Conservation (phyloP, 805 yeast genomes). For the Ogataea nonfermentans region DNA sequence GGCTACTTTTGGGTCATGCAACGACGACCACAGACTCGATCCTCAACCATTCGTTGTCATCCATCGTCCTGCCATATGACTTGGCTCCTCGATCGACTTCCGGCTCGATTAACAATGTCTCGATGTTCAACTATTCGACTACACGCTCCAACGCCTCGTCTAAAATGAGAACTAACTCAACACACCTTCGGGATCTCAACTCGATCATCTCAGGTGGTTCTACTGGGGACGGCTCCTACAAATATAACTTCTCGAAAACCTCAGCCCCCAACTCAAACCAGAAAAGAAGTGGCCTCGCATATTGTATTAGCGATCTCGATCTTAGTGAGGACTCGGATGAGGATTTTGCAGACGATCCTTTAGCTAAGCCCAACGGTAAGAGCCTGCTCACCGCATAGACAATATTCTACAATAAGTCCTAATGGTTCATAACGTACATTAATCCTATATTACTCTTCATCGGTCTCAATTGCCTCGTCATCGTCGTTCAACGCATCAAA, state of each 20-base stretch:
- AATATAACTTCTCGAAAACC: slow-evolving; percentile 8
- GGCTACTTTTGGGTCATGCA: slow-evolving; percentile 17
- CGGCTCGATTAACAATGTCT: slow-evolving; percentile 11
- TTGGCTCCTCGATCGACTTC: slow-evolving; percentile 8
- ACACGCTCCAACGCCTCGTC: slow-evolving; percentile 20
- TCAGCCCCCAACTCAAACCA: slow-evolving; percentile 10
- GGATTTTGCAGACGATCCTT: slow-evolving; percentile 5
- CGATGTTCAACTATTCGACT: slow-evolving; percentile 13
- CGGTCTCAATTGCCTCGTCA: slow-evolving; percentile 36
- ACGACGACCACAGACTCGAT: slow-evolving; percentile 24
- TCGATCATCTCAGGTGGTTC: slow-evolving; percentile 26
- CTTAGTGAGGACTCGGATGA: slow-evolving; percentile 21
- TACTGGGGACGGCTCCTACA: slow-evolving; percentile 10
- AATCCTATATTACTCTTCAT: slow-evolving; percentile 21
- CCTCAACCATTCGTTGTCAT: slow-evolving; percentile 18
- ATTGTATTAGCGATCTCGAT: slow-evolving; percentile 21
- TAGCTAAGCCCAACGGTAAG: slow-evolving; percentile 4
- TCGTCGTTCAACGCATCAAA: slow-evolving; percentile 71
- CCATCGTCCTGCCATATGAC: slow-evolving; percentile 15
- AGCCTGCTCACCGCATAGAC: slow-evolving; percentile 4
- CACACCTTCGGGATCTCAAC: slow-evolving; percentile 39
- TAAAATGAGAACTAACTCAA: slow-evolving; percentile 22
- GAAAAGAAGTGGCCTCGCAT: slow-evolving; percentile 22
- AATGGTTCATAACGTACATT: slow-evolving; percentile 14
- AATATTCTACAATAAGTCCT: background rate